Percentiles rank a stretch among this genome's conserved stretches.
phyloP scores from a whole-genome alignment of 2,329 filamentous ascomycete species.

The Stromatinia cepivora region DNA sequence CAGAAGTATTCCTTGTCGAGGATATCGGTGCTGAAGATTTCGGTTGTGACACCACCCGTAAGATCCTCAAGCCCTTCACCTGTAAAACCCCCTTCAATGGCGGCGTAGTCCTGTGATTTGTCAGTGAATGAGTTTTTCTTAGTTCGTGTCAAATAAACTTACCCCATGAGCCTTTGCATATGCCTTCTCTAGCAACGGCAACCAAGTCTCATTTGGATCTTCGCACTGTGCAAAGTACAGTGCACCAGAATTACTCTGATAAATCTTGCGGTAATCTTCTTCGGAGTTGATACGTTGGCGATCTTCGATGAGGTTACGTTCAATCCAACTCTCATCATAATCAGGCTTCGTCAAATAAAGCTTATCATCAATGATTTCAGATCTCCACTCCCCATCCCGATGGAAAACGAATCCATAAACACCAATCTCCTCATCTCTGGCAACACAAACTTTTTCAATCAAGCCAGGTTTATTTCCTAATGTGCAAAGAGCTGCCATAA shows the following conservation, averaged over 20 bases:
- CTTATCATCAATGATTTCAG: slow-evolving; percentile 88
- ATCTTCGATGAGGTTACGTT: slow-evolving; percentile 73
- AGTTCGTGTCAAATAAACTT: not conserved
- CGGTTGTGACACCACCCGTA: slow-evolving; percentile 68
- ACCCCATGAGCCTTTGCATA: slow-evolving; percentile 75
- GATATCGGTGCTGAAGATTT: slow-evolving; percentile 68
- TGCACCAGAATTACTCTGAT: slow-evolving; percentile 63
- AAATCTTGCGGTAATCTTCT: slow-evolving; percentile 54
- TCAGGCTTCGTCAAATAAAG: slow-evolving; percentile 78
- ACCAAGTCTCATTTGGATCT: slow-evolving; percentile 79
- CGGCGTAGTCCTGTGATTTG: slow-evolving; percentile 58
- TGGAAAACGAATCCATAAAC: slow-evolving; percentile 90
- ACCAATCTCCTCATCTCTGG: slow-evolving; percentile 57
- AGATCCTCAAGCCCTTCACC: slow-evolving; percentile 59
- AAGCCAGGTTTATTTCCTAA: slow-evolving; percentile 53
- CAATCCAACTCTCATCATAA: slow-evolving; percentile 68
- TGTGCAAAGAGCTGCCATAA: slow-evolving; percentile 77
- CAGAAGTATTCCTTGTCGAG: slow-evolving; percentile 80
- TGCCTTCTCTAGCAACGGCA: slow-evolving; percentile 77
- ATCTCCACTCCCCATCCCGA: slow-evolving; percentile 81
- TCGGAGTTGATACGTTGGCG: slow-evolving; percentile 60
- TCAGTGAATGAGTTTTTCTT: slow-evolving; percentile 8
- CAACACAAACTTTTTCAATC: slow-evolving; percentile 48
- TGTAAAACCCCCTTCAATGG: slow-evolving; percentile 71
- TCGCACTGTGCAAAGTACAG: slow-evolving; percentile 77